Percentiles rank a stretch among this genome's conserved stretches.
phyloP scores from a whole-genome alignment of 441 rosid genomes.

The Adansonia madagascariensis region DNA sequence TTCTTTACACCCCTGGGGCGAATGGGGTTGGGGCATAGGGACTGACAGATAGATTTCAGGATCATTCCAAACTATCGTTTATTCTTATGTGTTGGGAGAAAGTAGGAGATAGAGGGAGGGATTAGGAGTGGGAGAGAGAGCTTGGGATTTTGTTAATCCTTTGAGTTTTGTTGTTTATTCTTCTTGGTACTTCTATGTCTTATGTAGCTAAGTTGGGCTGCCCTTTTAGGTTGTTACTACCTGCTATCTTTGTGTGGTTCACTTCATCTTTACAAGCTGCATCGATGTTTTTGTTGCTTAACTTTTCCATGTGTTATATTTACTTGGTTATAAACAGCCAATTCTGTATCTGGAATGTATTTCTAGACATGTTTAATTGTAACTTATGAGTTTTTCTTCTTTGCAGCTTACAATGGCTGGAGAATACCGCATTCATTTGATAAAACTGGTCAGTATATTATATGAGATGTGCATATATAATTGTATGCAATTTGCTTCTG shows the following conservation, averaged over 20 bases:
- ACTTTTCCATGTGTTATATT: not conserved
- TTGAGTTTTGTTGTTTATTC: not conserved
- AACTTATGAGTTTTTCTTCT: conserved; percentile 21
- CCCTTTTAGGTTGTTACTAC: not conserved
- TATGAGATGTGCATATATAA: not conserved
- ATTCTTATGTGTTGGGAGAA: not conserved
- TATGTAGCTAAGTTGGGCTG: not conserved
- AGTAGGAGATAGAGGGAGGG: not conserved
- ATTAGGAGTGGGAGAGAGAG: not conserved
- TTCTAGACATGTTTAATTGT: not conserved
- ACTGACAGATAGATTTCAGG: not conserved
- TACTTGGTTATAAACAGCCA: not conserved
- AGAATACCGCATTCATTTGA: conserved; percentile 81
- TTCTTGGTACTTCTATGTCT: not conserved
- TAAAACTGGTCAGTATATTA: conserved; percentile 79
- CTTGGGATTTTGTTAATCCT: not conserved
- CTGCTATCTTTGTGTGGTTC: not conserved
- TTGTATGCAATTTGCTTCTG: not conserved
- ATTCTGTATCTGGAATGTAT: not conserved
- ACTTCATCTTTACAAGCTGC: not conserved
- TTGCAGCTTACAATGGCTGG: conserved; percentile 91
- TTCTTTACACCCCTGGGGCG: not conserved
- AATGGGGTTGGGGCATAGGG: not conserved
- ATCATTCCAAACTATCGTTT: not conserved
- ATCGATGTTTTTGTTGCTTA: not conserved